A percentile compares a stretch with the other conserved stretches of the same genome.
Evolutionary conservation across 768 basidiomycete species (phyloP).

Genomic region (Mycena venus): DNA sequence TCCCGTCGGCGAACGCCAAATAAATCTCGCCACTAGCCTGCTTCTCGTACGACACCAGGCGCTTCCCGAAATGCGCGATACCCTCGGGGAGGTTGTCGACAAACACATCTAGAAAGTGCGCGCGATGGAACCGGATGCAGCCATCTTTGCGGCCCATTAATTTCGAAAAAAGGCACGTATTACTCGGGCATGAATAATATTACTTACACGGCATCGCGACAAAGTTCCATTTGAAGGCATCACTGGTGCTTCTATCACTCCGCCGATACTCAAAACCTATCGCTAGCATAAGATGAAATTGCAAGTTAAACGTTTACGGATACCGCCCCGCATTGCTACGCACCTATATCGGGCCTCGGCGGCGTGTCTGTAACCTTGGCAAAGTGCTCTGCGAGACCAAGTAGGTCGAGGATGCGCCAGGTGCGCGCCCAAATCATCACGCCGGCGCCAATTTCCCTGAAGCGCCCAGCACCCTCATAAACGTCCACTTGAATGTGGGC

Average conservation of each 20-base stretch:
- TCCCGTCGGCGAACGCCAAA: conserved; percentile 47
- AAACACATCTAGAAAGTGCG: conserved; percentile 60
- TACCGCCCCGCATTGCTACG: background rate
- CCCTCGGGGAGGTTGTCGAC: conserved; percentile 49
- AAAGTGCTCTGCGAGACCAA: conserved; percentile 54
- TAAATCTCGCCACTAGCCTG: conserved; percentile 31
- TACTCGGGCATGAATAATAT: background rate
- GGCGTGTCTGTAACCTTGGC: conserved; percentile 49
- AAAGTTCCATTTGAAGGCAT: conserved; percentile 56
- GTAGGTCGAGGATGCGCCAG: conserved; percentile 57
- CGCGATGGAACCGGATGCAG: conserved; percentile 63
- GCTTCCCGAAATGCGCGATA: conserved; percentile 55
- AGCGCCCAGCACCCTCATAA: conserved; percentile 62
- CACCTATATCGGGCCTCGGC: conserved; percentile 47
- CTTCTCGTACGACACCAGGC: conserved; percentile 44
- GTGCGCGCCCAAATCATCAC: conserved; percentile 62
- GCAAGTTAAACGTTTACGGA: background rate
- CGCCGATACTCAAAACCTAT: conserved; percentile 61
- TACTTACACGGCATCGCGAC: conserved; percentile 58
- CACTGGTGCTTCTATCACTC: conserved; percentile 56
- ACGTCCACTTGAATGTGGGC: conserved; percentile 54
- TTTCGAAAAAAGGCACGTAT: background rate
- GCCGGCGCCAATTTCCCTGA: conserved; percentile 65
- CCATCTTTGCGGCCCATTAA: conserved; percentile 41
- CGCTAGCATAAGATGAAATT: conserved; percentile 41